These are phyloP conservation scores for Bipolaris gigantea DNA, from an alignment of 2,329 filamentous ascomycete species.

Conservation along the genomic window DNA sequence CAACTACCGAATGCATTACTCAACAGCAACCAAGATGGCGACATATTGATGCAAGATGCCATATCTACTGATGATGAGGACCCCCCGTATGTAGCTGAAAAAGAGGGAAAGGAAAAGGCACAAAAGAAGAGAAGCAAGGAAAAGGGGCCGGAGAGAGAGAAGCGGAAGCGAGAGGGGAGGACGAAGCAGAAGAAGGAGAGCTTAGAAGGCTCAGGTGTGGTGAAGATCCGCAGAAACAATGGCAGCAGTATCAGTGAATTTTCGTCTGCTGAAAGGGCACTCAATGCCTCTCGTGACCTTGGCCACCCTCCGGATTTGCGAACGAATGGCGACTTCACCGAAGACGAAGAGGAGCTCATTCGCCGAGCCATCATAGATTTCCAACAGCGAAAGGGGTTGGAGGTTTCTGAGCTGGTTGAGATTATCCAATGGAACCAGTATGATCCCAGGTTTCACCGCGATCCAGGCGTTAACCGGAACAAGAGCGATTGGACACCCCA, in stretches of 20 bases:
- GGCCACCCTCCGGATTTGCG: conserved; percentile 21
- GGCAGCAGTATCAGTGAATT: background rate
- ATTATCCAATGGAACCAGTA: conserved; percentile 23
- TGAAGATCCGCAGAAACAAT: background rate
- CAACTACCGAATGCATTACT: background rate
- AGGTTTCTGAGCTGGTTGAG: conserved; percentile 20
- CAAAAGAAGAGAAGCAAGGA: background rate
- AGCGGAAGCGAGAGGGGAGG: background rate
- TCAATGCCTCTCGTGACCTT: conserved; percentile 14
- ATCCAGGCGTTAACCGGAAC: background rate
- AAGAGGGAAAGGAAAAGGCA: background rate
- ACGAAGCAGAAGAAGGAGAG: background rate
- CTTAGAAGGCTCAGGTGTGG: too few relatives aligned
- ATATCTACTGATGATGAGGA: conserved; percentile 2
- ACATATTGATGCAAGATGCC: conserved; percentile 1
- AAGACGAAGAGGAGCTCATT: conserved; percentile 29
- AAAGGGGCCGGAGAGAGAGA: background rate
- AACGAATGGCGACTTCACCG: conserved; percentile 18
- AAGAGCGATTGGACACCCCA: conserved; percentile 2
- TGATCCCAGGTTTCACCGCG: conserved; percentile 1
- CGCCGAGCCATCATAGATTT: conserved; percentile 26
- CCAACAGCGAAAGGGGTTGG: conserved; percentile 23
- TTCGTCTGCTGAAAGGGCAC: conserved; percentile 20
- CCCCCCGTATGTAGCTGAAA: background rate
- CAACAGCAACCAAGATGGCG: background rate